A percentile compares a stretch with the other conserved stretches of the same genome.
Evolutionary conservation across 345 rosid genomes (phyloP).

Genomic region (Barbarea vulgaris): DNA sequence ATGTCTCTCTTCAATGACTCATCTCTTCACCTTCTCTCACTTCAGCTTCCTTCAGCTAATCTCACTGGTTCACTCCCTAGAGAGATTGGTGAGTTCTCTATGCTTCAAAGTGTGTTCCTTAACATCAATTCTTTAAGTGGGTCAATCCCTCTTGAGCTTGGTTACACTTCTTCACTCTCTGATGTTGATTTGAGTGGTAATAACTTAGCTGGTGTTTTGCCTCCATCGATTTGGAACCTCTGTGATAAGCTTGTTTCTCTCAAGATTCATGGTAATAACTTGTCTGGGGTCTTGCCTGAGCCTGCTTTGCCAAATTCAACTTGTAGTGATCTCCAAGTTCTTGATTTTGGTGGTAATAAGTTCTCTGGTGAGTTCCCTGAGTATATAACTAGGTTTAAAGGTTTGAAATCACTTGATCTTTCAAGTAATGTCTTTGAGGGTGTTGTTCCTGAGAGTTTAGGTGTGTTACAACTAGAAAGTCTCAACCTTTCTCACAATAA

Average conservation of each 20-base stretch:
- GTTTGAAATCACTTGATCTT: constrained; percentile 79
- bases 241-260: constrained; percentile 77
- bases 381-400: constrained; percentile 61
- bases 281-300: constrained; percentile 71
- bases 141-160: constrained; percentile 88
- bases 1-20: constrained; percentile 70
- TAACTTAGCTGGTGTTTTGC: constrained; percentile 58
- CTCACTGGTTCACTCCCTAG: constrained; percentile 90
- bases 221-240: constrained; percentile 91
- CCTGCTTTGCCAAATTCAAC: constrained; percentile 84
- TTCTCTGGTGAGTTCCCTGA: constrained; percentile 84
- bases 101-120: constrained; percentile 82
- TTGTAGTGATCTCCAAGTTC: constrained; percentile 64
- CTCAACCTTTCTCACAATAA: constrained; percentile 88
- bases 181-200: constrained; percentile 79
- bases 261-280: constrained; percentile 64
- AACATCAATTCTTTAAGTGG: constrained; percentile 80
- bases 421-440: constrained; percentile 74
- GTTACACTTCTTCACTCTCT: constrained; percentile 80
- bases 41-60: constrained; percentile 89
- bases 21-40: constrained; percentile 70
- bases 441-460: constrained; percentile 63
- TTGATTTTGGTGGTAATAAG: constrained; percentile 81
- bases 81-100: constrained; percentile 86
- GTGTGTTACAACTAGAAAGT: constrained; percentile 58